Conservation (phyloP, 2,329 filamentous ascomycete species). For the Pyricularia grisea region DNA sequence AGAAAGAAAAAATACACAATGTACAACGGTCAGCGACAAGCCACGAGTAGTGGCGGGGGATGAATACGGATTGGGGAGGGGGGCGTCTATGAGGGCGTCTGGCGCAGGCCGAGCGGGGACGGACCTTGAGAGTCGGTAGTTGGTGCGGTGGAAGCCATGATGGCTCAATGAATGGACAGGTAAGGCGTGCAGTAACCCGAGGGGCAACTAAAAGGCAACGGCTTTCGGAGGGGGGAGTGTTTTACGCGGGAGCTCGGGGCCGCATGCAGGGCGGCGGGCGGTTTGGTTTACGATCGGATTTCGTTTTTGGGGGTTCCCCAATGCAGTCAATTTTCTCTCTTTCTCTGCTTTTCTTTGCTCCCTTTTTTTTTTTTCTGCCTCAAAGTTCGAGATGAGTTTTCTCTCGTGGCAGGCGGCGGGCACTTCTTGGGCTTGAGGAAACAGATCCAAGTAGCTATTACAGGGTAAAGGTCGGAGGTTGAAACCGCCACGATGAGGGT, state of each 20-base stretch:
- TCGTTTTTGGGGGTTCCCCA: not conserved
- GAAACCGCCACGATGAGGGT: not conserved
- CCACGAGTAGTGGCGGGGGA: not conserved
- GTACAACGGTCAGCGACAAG: conserved; percentile 3
- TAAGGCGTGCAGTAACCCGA: not conserved
- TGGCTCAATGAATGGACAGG: conserved; percentile 8
- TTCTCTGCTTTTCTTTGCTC: not conserved
- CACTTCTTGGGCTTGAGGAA: not conserved
- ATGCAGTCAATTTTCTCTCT: not conserved
- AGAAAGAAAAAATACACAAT: not conserved
- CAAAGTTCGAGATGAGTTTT: not conserved
- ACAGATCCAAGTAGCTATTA: not conserved
- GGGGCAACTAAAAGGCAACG: not conserved
- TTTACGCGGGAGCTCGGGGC: not conserved
- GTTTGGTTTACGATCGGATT: not conserved
- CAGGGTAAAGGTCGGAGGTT: not conserved
- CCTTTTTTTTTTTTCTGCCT: not conserved
- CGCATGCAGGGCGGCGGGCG: not conserved
- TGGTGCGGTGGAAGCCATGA: conserved; percentile 29
- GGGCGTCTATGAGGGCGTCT: not conserved
- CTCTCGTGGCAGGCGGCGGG: not conserved
- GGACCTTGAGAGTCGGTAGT: conserved; percentile 16
- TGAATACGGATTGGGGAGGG: not conserved
- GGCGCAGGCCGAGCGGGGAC: conserved; percentile 5
- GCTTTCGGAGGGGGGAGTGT: not conserved